Evolutionary conservation across 2,329 filamentous ascomycete genomes (phyloP), one percentile per base, ranked within the genome.

Genomic region (Cadophora malorum): DNA sequence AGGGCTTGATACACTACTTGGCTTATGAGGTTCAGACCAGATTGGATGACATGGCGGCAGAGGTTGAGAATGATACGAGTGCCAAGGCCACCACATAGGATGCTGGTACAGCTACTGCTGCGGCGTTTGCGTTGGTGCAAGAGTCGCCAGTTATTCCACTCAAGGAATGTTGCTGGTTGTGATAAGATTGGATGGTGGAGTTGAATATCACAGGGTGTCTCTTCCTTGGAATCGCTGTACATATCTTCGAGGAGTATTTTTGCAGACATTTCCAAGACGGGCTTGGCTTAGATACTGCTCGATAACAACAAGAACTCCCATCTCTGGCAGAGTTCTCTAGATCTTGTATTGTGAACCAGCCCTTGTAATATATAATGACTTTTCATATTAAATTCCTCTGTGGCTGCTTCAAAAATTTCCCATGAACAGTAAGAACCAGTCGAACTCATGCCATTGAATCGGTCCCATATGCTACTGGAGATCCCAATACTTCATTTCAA

Each of bases 1-100:
- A 59, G 33, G 56, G 33, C 25, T 45, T 59, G 21, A 1, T 59
- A 9, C 56, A 59, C 16, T 59, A 59, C 10, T 21, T 59, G 56
- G 56, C 56, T 3, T 59, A 59, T 9, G 56, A 45, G 21, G 33
- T 59, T 59, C 56, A 59, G 33, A 23, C 38, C 16, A 14, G 35
- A 2, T 14, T 59, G n/a, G 56, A 59, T 38, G 23, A 41, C 1
- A 59, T 59, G 35, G n/a, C 56, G 4, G 8, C 12, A 12, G 5
- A 19, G n/a, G 21, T 3, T 16, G 56, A 10, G 1, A 3, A 21
- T n/a, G 28, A 4, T 23, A 25, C 10, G n/a, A 25, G 23, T 41
- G 10, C 50, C 12, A 52, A 9, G 35, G 5, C 41, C 2, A 21
- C 45, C 21, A 3, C 50, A 5, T 28, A 16, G 41, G 1, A 4